phyloP scores from a whole-genome alignment of 2,329 filamentous ascomycete species.

The Lachnellula subtilissima region DNA sequence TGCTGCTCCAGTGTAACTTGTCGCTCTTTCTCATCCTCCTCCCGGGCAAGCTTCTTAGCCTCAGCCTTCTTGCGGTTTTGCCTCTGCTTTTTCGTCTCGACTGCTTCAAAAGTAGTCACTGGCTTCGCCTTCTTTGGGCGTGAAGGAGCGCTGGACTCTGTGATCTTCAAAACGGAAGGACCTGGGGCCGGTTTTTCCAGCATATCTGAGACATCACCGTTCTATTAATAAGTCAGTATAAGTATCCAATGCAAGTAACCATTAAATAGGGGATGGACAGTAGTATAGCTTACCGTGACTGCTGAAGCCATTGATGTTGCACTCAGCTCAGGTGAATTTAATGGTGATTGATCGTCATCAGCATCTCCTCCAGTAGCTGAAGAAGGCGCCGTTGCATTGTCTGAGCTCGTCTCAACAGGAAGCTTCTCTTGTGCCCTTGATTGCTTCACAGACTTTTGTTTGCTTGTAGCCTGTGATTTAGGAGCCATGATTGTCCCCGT shows the following conservation, averaged over 20 bases:
- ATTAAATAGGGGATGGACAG: background rate
- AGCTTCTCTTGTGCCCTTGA: constrained; percentile 53
- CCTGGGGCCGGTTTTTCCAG: constrained; percentile 66
- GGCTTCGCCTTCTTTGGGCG: constrained; percentile 59
- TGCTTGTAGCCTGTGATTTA: constrained; percentile 46
- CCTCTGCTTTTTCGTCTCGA: constrained; percentile 90
- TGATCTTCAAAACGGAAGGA: constrained; percentile 74
- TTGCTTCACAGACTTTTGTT: constrained; percentile 63
- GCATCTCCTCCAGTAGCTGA: constrained; percentile 71
- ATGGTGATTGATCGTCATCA: constrained; percentile 73
- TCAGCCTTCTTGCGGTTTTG: constrained; percentile 89
- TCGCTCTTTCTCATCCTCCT: constrained; percentile 74
- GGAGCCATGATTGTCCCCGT: constrained; percentile 54
- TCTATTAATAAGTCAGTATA: constrained; percentile 5
- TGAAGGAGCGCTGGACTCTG: constrained; percentile 53
- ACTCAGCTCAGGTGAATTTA: constrained; percentile 57
- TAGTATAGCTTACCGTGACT: constrained; percentile 24
- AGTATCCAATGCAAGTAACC: background rate
- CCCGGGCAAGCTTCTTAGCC: constrained; percentile 66
- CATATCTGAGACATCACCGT: constrained; percentile 81
- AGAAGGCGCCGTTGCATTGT: constrained; percentile 55
- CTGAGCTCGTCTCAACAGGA: constrained; percentile 33
- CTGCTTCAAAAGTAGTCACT: constrained; percentile 52
- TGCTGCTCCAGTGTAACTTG: constrained; percentile 76
- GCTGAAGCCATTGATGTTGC: constrained; percentile 42